Evolutionary conservation across 345 rosid genomes (phyloP), one percentile per base, ranked within the genome.

Genomic region (Citrus sp.): DNA sequence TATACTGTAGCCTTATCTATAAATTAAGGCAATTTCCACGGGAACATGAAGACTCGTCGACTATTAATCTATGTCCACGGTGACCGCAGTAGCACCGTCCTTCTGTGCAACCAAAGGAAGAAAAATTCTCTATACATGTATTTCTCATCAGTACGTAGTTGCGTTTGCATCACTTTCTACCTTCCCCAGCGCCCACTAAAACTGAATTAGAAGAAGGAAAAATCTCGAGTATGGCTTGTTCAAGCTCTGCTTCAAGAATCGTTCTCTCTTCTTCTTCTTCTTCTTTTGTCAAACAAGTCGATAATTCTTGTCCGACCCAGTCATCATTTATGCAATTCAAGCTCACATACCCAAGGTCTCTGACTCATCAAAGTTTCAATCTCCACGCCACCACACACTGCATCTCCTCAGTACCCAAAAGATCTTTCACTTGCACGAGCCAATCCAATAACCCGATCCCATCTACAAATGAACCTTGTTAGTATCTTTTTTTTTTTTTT

Each of bases 341-440:
- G 27, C 78, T 69, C 75, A 25, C 77, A 7, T 60, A 40, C 77
- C 84, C 80, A 54, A 54, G 1, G 8, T 74, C 74, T 58, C 81
- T 77, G 42, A 28, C 72, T 72, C 78, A 69, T 72, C 78, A 69
- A 24, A 24, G 9, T 19, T 42, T 51, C 76, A 73, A 37, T 21
- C 67, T 77, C 13, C 34, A 24, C 30, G 25, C 34, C 54, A 22
- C 72, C n/a, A 73, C 72, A 30, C 35, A 42, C 74, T 59, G 22
- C 55, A 66, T 4, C 67, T 54, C 77, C 63, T 59, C 77, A 7
- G 74, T 49, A 3, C 63, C 83, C 51, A 67, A 14, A 56, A 77
- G 84, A 75, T 82, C 88, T 62, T 86, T 86, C 84, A 58, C 88
- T 49, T 89, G 88, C 86, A 86, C 34, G 13, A 85, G 85, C 79